Conservation (phyloP, 2,329 filamentous ascomycete genomes). For the Rhytidhysteron rufulum region DNA sequence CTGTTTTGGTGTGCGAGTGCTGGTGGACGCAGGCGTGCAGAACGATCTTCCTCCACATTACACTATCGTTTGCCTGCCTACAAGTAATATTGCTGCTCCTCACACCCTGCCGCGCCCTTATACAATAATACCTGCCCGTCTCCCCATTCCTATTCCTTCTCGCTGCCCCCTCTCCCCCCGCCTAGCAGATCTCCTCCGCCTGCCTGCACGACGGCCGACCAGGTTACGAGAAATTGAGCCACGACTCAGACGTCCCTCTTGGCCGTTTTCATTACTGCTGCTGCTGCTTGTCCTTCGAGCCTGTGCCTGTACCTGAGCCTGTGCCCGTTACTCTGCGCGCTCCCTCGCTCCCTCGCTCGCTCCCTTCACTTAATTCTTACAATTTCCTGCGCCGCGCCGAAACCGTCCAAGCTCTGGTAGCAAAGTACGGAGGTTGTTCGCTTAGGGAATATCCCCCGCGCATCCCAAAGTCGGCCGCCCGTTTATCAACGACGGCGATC, state of each 20-base stretch:
- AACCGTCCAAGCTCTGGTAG: not conserved
- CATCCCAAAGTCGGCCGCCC: not conserved
- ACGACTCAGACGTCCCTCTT: too few species aligned
- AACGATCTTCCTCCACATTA: constrained; percentile 28
- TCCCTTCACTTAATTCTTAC: constrained; percentile 16
- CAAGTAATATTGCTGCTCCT: constrained; percentile 13
- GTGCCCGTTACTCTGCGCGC: not conserved
- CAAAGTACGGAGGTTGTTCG: constrained; percentile 1
- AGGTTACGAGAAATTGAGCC: too few species aligned
- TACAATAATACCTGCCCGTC: too few species aligned
- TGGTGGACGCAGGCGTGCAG: constrained; percentile 13
- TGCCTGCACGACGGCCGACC: constrained; percentile 8
- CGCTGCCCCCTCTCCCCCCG: constrained; percentile 30
- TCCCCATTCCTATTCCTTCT: constrained; percentile 21
- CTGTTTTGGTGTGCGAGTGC: constrained; percentile 25
- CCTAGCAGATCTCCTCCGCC: constrained; percentile 28
- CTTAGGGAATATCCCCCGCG: constrained; percentile 3
- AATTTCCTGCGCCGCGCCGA: constrained; percentile 5
- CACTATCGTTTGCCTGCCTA: constrained; percentile 24
- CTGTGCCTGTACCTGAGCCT: not conserved
- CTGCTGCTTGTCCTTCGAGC: not conserved
- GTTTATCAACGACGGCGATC: constrained; percentile 3
- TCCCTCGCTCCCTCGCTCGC: constrained; percentile 6
- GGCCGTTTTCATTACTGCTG: constrained; percentile 6
- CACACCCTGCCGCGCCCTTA: constrained; percentile 19